Evolutionary conservation across 2,329 filamentous ascomycete species (phyloP).

Genomic region (Neofusicoccum umdonicola): DNA sequence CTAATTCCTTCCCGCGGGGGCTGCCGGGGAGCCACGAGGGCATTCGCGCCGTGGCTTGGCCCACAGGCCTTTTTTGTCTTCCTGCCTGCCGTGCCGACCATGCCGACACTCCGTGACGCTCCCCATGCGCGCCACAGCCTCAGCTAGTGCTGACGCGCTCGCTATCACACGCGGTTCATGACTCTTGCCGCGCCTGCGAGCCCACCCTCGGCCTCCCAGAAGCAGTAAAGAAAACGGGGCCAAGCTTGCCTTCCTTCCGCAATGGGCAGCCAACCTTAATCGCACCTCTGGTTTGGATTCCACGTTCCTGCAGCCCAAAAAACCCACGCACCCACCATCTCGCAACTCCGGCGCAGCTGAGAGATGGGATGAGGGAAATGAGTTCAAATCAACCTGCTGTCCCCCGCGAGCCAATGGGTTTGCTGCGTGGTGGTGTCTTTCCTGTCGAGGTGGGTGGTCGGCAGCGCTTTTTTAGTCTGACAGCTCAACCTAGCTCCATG

Average conservation of each 20-base stretch:
- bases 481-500: not conserved
- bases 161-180: not conserved
- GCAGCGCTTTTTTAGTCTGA: too few relatives aligned
- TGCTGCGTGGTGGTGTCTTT: not conserved
- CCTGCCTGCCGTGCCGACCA: not conserved
- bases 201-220: not conserved
- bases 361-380: not conserved
- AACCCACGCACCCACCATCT: not conserved
- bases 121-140: not conserved
- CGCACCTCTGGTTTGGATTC: not conserved
- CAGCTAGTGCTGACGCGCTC: not conserved
- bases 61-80: too few relatives aligned
- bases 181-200: not conserved
- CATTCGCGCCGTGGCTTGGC: too few relatives aligned
- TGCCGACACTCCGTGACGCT: not conserved
- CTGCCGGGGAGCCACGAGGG: too few relatives aligned
- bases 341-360: not conserved
- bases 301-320: too few relatives aligned
- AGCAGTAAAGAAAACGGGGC: not conserved
- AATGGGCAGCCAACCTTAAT: slow-evolving; percentile 11
- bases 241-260: slow-evolving; percentile 7
- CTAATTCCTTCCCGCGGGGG: not conserved
- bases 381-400: not conserved
- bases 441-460: too few relatives aligned
- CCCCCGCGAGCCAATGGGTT: too few relatives aligned